A percentile compares a stretch with the other conserved stretches of the same genome.
These are phyloP conservation scores for Xylaria scruposa DNA, from an alignment of 495 filamentous ascomycete genomes.

Conservation along the genomic window DNA sequence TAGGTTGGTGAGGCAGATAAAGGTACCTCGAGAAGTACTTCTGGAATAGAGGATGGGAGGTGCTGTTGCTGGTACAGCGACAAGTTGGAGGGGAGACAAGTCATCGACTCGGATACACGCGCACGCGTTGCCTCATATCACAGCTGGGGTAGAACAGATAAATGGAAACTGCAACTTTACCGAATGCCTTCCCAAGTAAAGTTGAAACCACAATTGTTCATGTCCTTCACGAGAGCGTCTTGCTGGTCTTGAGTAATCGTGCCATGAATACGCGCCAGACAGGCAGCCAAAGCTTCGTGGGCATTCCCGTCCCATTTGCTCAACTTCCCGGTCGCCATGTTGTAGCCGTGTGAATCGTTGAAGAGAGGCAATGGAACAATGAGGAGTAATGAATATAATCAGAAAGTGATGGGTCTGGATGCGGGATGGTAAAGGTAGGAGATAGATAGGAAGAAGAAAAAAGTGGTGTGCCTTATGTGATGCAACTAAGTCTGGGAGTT, in stretches of 20 bases:
- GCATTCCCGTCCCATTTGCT: constrained; percentile 37
- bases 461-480: neutral
- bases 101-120: neutral
- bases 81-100: constrained; percentile 1
- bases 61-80: neutral
- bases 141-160: neutral
- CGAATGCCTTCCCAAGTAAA: constrained; percentile 45
- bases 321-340: constrained; percentile 1
- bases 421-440: neutral
- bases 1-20: neutral
- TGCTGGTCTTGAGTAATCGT: constrained; percentile 28
- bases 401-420: neutral
- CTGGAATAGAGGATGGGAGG: neutral
- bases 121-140: constrained; percentile 5
- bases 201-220: constrained; percentile 35
- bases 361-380: neutral
- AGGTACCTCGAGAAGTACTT: neutral
- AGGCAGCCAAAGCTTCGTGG: constrained; percentile 37
- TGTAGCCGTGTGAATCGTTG: neutral
- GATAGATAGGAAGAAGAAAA: neutral
- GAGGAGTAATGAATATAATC: neutral
- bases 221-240: constrained; percentile 33
- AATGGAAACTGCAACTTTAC: constrained; percentile 36
- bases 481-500: neutral
- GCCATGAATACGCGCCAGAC: constrained; percentile 29